A percentile compares a stretch with the other conserved stretches of the same genome.
These are phyloP conservation scores for Nemania sp. DNA, from an alignment of 2,329 filamentous ascomycete genomes.

Conservation along the genomic window DNA sequence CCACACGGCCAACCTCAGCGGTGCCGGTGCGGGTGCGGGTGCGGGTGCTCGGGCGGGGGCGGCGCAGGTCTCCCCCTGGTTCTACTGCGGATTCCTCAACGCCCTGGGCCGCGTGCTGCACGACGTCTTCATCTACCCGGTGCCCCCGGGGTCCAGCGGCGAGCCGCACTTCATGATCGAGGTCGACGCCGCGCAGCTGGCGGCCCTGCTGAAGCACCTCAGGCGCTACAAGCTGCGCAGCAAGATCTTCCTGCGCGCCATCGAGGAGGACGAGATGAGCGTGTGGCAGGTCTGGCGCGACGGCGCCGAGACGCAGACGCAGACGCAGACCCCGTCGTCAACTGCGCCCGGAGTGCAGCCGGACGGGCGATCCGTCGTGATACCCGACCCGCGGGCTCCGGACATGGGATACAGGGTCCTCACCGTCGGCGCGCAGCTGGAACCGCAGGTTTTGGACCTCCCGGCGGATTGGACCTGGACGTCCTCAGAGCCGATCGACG, in stretches of 20 bases:
- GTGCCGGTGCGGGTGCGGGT: background rate
- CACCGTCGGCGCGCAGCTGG: constrained; percentile 12
- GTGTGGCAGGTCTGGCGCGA: constrained; percentile 80
- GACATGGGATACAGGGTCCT: constrained; percentile 58
- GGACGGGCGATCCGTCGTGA: constrained; percentile 39
- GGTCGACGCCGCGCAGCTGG: constrained; percentile 71
- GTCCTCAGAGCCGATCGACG: constrained; percentile 47
- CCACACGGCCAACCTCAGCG: background rate
- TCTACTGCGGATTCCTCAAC: constrained; percentile 85
- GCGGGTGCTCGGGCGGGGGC: too few species aligned
- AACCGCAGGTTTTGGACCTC: constrained; percentile 41
- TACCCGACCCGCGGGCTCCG: constrained; percentile 59
- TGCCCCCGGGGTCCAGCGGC: constrained; percentile 43
- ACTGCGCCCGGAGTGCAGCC: constrained; percentile 12
- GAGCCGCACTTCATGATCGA: constrained; percentile 74
- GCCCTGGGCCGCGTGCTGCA: constrained; percentile 82
- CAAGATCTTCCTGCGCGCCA: constrained; percentile 70
- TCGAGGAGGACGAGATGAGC: constrained; percentile 66
- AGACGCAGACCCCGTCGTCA: background rate
- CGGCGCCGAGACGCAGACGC: constrained; percentile 29
- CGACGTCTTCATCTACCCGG: constrained; percentile 88
- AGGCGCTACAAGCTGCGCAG: constrained; percentile 84
- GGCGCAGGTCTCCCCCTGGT: constrained; percentile 48
- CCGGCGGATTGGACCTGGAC: constrained; percentile 25
- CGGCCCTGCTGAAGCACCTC: constrained; percentile 70